Conservation (phyloP, 768 basidiomycete genomes). For the Lentinula aciculospora region DNA sequence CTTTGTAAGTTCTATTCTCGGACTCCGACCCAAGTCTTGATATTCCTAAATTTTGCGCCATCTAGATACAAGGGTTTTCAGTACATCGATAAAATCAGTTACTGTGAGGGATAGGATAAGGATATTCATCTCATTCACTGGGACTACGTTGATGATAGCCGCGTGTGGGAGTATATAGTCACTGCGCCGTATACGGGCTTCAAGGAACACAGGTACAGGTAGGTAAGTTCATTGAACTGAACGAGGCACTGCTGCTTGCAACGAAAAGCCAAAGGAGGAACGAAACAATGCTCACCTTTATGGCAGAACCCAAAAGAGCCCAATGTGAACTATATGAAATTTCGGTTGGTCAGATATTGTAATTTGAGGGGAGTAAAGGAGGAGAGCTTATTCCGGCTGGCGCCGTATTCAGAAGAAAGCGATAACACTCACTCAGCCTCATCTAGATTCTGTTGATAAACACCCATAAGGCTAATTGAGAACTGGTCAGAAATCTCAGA, state of each 20-base stretch:
- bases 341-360: background rate
- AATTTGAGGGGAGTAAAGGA: background rate
- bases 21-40: slow-evolving; percentile 21
- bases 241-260: background rate
- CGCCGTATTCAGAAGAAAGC: background rate
- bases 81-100: too few species aligned
- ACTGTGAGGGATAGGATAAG: too few species aligned
- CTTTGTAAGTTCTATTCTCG: slow-evolving; percentile 14
- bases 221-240: background rate
- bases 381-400: background rate
- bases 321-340: slow-evolving; percentile 15
- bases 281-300: slow-evolving; percentile 14
- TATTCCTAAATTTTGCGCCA: slow-evolving; percentile 22
- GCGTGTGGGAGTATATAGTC: background rate
- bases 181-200: background rate
- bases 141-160: background rate
- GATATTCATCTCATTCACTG: too few species aligned
- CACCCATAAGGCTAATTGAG: slow-evolving; percentile 19
- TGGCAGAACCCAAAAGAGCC: slow-evolving; percentile 20
- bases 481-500: background rate
- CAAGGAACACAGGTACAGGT: background rate
- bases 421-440: slow-evolving; percentile 18
- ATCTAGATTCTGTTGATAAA: slow-evolving; percentile 22
- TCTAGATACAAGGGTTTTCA: slow-evolving; percentile 9
- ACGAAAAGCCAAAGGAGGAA: background rate